Evolutionary conservation across 169 alveolate species (phyloP).

Genomic region (Plasmodium knowlesi): DNA sequence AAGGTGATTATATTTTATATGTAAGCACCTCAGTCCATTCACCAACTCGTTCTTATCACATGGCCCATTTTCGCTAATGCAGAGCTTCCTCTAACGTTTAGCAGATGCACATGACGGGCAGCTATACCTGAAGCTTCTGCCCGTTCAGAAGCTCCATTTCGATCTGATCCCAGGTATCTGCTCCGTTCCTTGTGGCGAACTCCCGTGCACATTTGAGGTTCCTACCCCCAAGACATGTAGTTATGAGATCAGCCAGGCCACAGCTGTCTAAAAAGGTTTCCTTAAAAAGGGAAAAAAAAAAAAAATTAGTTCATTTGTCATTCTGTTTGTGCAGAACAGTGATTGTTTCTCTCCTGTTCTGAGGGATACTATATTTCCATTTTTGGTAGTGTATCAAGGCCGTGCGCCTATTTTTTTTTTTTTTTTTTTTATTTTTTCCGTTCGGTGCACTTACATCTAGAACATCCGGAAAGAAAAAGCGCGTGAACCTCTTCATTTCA

Average conservation of each 20-base stretch:
- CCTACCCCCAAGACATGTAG: conserved; percentile 94
- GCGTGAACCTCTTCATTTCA: conserved; percentile 87
- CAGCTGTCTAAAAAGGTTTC: conserved; percentile 92
- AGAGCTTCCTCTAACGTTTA: background rate
- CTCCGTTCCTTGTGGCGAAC: conserved; percentile 88
- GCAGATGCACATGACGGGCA: background rate
- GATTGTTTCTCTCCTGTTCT: background rate
- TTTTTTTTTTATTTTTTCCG: background rate
- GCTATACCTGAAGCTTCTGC: conserved; percentile 89
- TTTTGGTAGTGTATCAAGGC: background rate
- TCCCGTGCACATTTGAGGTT: conserved; percentile 93
- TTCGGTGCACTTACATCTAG: conserved; percentile 55
- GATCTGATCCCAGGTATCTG: conserved; percentile 89
- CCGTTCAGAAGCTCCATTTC: conserved; percentile 91
- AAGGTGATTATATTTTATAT: background rate
- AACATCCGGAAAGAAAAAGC: conserved; percentile 83
- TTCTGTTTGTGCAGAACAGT: conserved; percentile 1
- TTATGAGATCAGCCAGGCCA: conserved; percentile 94
- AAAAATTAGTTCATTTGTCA: background rate
- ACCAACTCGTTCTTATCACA: background rate
- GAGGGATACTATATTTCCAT: background rate
- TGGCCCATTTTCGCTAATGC: background rate
- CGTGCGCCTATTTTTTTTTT: background rate
- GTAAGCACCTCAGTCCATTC: background rate
- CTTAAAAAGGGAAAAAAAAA: conserved; percentile 76